Conservation (phyloP, 305 asterid species). For the Striga hermonthica region DNA sequence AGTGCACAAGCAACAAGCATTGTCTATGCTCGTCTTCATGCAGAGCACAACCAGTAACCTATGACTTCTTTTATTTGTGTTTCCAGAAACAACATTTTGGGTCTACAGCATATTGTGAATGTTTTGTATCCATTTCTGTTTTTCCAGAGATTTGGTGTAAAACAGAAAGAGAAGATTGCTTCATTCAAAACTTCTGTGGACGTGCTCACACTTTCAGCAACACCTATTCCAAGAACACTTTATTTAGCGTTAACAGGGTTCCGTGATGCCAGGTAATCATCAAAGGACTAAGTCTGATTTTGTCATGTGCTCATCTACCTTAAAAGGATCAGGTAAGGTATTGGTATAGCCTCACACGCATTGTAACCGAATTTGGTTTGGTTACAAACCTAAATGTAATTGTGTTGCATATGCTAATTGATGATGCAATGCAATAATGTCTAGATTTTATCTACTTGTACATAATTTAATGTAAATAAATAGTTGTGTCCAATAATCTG, state of each 20-base stretch:
- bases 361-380: too few relatives aligned
- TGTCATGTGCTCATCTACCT: constrained; percentile 23
- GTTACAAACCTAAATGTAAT: too few relatives aligned
- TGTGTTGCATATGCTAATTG: too few relatives aligned
- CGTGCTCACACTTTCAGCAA: constrained; percentile 95
- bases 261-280: constrained; percentile 91
- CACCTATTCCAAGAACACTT: constrained; percentile 96
- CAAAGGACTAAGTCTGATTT: constrained; percentile 14
- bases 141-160: constrained; percentile 92
- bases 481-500: too few relatives aligned
- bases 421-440: too few relatives aligned
- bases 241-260: constrained; percentile 94
- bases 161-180: constrained; percentile 96
- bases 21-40: too few relatives aligned
- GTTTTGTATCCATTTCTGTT: constrained; percentile 36
- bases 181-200: constrained; percentile 94
- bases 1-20: too few relatives aligned
- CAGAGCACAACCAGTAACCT: too few relatives aligned
- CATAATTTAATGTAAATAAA: too few relatives aligned
- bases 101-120: constrained; percentile 2
- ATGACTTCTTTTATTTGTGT: neutral
- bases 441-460: too few relatives aligned
- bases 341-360: too few relatives aligned
- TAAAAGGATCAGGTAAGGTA: neutral
- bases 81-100: neutral